Base-by-base conservation (phyloP, 257 asterid species). In the Solanum medicagineum region DNA sequence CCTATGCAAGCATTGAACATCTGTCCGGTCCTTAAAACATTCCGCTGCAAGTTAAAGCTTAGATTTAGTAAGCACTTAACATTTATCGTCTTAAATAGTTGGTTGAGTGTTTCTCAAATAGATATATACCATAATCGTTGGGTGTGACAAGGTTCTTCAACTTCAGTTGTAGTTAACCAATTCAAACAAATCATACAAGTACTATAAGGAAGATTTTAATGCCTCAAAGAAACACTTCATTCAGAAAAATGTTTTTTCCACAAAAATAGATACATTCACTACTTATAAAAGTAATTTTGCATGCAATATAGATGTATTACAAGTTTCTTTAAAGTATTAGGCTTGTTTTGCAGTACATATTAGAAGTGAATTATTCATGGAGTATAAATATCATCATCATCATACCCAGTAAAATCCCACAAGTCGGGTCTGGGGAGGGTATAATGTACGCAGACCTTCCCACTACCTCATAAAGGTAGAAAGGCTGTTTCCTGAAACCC, bases 1-100 rank as follows among this genome's bases (percentile, higher is more conserved):
- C 91, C 98, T 92, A 90, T 95, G 98, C 84, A 95, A 88, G 89
- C 98, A 95, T 89, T 95, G 98, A 79, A 94, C 98, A 91, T 94
- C 98, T 84, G 94, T 90, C 75, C 98, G 92, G 85, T 94, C 98
- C 91, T 93, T 94, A 93, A 95, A 91, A 90, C 94, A 93, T 91
- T 94, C 98, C 91, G 98, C 98, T 95, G 84, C 80, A 87, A 63
- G 84, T 51, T 81, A 32, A 22, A 75, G 68, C 62, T 79, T 53
- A 54, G 83, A 53, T 79, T 29, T 53, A 8, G 47, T 77, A 79
- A 79, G 83, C 65, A 84, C 20, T 16, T 7, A 85, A 54, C 74
- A 22, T 65, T 62, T 59, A 36, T 79, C 26, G 53, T 53, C 62
- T 53, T 79, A 51, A 53, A 19, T 44, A 74, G 36, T 47, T 74